Evolutionary conservation across 2,329 filamentous ascomycete species (phyloP).

Genomic region (Annulohypoxylon truncatum): DNA sequence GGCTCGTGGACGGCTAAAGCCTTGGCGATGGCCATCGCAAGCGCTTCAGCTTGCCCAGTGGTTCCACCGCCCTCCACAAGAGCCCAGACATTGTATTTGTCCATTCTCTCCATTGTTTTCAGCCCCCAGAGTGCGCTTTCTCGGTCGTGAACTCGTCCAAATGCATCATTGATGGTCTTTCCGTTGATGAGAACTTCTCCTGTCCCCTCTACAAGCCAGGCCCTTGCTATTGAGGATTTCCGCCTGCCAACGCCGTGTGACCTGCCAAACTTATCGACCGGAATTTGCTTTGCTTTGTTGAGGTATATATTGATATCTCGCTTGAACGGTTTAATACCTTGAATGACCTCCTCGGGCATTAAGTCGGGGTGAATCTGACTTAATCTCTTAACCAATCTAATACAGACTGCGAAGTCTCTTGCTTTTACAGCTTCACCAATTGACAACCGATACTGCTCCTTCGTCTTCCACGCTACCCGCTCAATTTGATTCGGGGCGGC

Average conservation of each 20-base stretch:
- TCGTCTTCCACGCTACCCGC: conserved; percentile 82
- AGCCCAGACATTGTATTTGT: conserved; percentile 98
- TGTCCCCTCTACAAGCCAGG: conserved; percentile 90
- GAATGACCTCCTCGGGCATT: conserved; percentile 75
- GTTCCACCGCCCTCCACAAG: conserved; percentile 86
- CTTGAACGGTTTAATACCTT: conserved; percentile 76
- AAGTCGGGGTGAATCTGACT: conserved; percentile 86
- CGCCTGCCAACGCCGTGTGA: conserved; percentile 84
- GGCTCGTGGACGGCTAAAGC: conserved; percentile 93
- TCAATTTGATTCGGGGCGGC: conserved; percentile 74
- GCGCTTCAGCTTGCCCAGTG: conserved; percentile 94
- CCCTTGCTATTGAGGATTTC: conserved; percentile 87
- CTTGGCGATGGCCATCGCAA: conserved; percentile 90
- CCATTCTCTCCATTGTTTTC: conserved; percentile 81
- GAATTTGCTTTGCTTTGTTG: conserved; percentile 70
- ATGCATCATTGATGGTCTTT: conserved; percentile 82
- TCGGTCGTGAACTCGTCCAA: conserved; percentile 89
- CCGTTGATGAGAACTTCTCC: conserved; percentile 93
- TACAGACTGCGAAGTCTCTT: conserved; percentile 81
- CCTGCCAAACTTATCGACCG: conserved; percentile 81
- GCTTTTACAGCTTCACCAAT: conserved; percentile 79
- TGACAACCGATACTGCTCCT: conserved; percentile 78
- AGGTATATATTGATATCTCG: conserved; percentile 78
- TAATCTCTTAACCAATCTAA: conserved; percentile 80
- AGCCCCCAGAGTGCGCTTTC: conserved; percentile 95